These are phyloP conservation scores for Albophoma yamanashiensis DNA, from an alignment of 2,329 filamentous ascomycete species.

Conservation along the genomic window DNA sequence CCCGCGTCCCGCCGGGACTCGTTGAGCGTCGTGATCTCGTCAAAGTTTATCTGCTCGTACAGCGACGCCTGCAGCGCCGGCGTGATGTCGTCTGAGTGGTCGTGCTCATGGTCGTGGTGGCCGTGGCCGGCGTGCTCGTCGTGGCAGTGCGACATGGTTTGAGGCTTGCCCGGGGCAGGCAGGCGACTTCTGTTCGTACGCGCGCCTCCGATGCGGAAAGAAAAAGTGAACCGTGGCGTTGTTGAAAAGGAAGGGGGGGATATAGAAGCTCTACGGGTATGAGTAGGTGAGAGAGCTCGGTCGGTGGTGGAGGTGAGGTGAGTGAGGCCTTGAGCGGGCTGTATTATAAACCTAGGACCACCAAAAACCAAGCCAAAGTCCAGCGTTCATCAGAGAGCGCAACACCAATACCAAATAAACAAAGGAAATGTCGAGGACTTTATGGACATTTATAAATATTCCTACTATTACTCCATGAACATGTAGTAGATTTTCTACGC, in stretches of 20 bases:
- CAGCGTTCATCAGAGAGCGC: too few species aligned
- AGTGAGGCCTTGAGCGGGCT: too few species aligned
- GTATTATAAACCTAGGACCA: too few species aligned
- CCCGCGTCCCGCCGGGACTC: constrained; percentile 62
- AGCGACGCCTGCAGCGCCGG: constrained; percentile 85
- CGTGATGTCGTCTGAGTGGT: constrained; percentile 86
- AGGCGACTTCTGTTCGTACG: neutral
- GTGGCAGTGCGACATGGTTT: constrained; percentile 35
- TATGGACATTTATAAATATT: too few species aligned
- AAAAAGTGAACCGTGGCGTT: neutral
- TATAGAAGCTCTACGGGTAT: neutral
- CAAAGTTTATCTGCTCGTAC: constrained; percentile 87
- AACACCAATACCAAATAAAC: too few species aligned
- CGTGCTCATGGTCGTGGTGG: constrained; percentile 53
- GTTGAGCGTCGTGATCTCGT: constrained; percentile 74
- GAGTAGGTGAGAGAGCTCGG: too few species aligned
- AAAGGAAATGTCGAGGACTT: too few species aligned
- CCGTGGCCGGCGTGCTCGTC: constrained; percentile 40
- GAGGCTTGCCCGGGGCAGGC: neutral
- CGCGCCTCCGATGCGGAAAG: neutral
- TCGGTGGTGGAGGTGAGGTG: too few species aligned
- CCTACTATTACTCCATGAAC: too few species aligned
- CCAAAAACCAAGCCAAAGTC: too few species aligned
- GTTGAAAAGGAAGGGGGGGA: neutral
- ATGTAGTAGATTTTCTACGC: too few species aligned